These are phyloP conservation scores for Rhizophlyctis rosea DNA, from an alignment of 192 early-diverging fungal species.

Conservation along the genomic window DNA sequence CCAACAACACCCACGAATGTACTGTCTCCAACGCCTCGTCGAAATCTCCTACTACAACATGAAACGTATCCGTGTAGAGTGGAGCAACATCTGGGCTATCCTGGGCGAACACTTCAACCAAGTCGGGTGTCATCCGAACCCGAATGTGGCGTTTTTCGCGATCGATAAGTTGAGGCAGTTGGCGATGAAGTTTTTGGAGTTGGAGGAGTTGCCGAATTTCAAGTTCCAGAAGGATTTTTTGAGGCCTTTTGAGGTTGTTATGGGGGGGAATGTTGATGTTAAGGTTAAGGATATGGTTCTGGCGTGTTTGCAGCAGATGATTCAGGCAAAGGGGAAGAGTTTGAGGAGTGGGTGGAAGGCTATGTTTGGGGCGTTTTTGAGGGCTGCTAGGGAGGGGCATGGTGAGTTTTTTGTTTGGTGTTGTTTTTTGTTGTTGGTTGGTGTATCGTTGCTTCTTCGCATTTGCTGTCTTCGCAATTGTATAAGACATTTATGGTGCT, in stretches of 20 bases:
- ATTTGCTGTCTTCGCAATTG: neutral
- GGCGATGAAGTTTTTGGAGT: constrained; percentile 92
- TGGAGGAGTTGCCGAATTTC: constrained; percentile 94
- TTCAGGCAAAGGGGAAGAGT: constrained; percentile 51
- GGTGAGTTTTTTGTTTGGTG: too few relatives aligned
- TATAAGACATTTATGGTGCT: too few relatives aligned
- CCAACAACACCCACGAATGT: constrained; percentile 50
- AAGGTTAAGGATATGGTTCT: constrained; percentile 76
- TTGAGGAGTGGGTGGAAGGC: constrained; percentile 59
- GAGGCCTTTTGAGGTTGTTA: constrained; percentile 78
- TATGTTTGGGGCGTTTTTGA: constrained; percentile 55
- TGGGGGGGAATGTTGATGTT: constrained; percentile 70
- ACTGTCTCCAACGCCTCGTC: constrained; percentile 89
- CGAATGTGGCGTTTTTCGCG: constrained; percentile 85
- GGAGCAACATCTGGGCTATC: constrained; percentile 87
- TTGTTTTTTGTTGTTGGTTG: neutral
- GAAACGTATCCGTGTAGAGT: constrained; percentile 94
- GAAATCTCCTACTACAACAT: constrained; percentile 98
- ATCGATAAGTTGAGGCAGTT: constrained; percentile 92
- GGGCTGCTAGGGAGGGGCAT: constrained; percentile 54
- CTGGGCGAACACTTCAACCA: constrained; percentile 76
- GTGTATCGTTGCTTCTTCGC: neutral
- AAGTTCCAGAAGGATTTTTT: constrained; percentile 98
- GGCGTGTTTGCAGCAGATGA: constrained; percentile 56
- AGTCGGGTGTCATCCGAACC: constrained; percentile 83